Percentiles rank a stretch among this genome's conserved stretches.
Conservation (phyloP, 768 basidiomycete species). For the Candolleomyces aberdarensis region DNA sequence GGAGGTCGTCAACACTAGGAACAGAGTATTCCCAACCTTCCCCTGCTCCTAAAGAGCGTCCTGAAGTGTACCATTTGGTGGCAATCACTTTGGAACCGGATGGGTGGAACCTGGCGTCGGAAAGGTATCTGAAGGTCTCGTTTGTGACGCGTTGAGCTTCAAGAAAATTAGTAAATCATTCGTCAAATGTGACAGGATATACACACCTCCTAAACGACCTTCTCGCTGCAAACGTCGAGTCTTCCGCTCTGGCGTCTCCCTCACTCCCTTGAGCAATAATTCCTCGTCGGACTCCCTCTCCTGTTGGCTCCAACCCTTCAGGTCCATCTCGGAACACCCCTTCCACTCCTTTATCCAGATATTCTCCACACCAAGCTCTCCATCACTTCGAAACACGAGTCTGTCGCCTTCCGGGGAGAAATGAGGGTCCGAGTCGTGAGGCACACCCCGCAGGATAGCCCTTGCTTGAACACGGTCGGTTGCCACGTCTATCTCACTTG, state of each 20-base stretch:
- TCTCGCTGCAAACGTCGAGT: conserved; percentile 50
- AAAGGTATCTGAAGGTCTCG: conserved; percentile 71
- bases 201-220: conserved; percentile 49
- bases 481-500: conserved; percentile 21
- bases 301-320: conserved; percentile 32
- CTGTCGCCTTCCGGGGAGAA: conserved; percentile 67
- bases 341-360: conserved; percentile 69
- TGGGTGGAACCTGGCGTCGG: conserved; percentile 70
- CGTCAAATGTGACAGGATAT: background rate
- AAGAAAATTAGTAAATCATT: background rate
- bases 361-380: conserved; percentile 69
- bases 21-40: conserved; percentile 71
- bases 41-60: conserved; percentile 63
- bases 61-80: conserved; percentile 76
- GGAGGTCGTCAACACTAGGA: conserved; percentile 37
- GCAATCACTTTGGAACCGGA: conserved; percentile 59
- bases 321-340: conserved; percentile 60
- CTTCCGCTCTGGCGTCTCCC: conserved; percentile 48
- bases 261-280: conserved; percentile 45
- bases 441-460: conserved; percentile 61
- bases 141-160: conserved; percentile 57
- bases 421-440: conserved; percentile 68
- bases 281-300: conserved; percentile 39
- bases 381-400: conserved; percentile 71
- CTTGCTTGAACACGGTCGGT: conserved; percentile 38